Conservation (phyloP, 2,329 filamentous ascomycete genomes). For the Cladorrhinum sp. region DNA sequence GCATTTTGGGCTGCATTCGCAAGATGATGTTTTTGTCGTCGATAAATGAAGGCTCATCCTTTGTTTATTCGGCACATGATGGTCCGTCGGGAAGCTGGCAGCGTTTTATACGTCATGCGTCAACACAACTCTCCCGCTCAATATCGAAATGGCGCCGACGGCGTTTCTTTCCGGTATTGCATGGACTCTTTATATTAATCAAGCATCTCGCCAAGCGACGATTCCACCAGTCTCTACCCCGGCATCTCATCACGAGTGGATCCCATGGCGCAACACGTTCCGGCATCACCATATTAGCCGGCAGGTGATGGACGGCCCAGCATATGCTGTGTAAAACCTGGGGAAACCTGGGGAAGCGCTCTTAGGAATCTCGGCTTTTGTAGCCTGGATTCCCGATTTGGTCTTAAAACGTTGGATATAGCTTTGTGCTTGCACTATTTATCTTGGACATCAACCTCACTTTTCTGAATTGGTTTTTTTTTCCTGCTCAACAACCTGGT, state of each 20-base stretch:
- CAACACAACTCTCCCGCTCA: not conserved
- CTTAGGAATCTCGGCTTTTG: slow-evolving; percentile 4
- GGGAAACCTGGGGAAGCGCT: not conserved
- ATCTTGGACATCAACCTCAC: not conserved
- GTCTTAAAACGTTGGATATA: slow-evolving; percentile 2
- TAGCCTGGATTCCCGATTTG: not conserved
- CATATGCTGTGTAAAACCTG: not conserved
- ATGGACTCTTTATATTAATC: not conserved
- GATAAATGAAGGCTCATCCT: not conserved
- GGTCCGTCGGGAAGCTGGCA: not conserved
- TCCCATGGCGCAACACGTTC: slow-evolving; percentile 3
- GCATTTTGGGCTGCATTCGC: not conserved
- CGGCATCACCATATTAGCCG: slow-evolving; percentile 8
- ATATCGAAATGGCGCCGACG: not conserved
- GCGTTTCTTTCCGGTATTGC: not conserved
- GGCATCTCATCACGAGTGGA: slow-evolving; percentile 3
- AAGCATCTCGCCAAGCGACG: not conserved
- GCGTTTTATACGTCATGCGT: slow-evolving; percentile 1
- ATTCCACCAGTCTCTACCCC: slow-evolving; percentile 4
- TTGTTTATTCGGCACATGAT: not conserved
- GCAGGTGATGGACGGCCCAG: not conserved
- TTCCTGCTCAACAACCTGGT: not conserved
- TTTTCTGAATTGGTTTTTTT: not conserved
- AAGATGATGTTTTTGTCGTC: not conserved
- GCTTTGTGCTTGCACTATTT: not conserved